phyloP scores from a whole-genome alignment of 2,329 filamentous ascomycete genomes.

The Epichloe baconii region DNA sequence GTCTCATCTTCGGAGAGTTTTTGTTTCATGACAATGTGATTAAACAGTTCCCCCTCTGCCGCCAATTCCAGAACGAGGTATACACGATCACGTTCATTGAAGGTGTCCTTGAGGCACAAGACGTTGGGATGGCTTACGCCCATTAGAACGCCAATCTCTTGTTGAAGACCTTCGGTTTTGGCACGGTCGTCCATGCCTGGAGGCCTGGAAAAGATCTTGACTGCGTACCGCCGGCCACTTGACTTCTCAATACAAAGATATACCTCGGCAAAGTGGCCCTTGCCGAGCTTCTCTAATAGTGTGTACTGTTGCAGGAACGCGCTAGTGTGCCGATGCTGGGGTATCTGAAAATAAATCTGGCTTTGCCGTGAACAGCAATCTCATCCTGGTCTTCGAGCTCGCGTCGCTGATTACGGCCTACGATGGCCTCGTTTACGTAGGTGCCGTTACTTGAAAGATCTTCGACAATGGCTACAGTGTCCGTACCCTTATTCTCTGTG shows the following conservation, averaged over 20 bases:
- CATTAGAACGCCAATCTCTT: slow-evolving; percentile 95
- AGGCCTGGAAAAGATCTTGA: slow-evolving; percentile 88
- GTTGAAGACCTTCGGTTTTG: slow-evolving; percentile 75
- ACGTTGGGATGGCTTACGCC: slow-evolving; percentile 91
- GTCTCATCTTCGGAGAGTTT: slow-evolving; percentile 77
- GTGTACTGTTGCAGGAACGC: slow-evolving; percentile 79
- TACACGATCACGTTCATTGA: slow-evolving; percentile 79
- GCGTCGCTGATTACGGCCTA: slow-evolving; percentile 83
- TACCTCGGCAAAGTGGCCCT: slow-evolving; percentile 90
- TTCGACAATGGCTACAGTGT: slow-evolving; percentile 65
- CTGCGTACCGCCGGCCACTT: slow-evolving; percentile 71
- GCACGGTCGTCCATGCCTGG: slow-evolving; percentile 70
- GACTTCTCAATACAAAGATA: slow-evolving; percentile 81
- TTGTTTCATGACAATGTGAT: slow-evolving; percentile 81
- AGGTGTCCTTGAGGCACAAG: slow-evolving; percentile 87
- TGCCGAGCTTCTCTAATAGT: slow-evolving; percentile 73
- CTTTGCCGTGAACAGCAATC: slow-evolving; percentile 72
- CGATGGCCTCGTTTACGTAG: slow-evolving; percentile 81
- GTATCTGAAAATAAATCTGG: slow-evolving; percentile 84
- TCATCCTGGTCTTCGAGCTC: slow-evolving; percentile 85
- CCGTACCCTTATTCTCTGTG: slow-evolving; percentile 42
- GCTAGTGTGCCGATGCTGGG: slow-evolving; percentile 58
- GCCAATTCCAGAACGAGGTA: slow-evolving; percentile 88
- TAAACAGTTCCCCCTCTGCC: slow-evolving; percentile 88
- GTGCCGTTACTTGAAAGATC: slow-evolving; percentile 95